Evolutionary conservation across 805 yeast genomes (phyloP).

Genomic region (Suhomyces tanzawaensis): DNA sequence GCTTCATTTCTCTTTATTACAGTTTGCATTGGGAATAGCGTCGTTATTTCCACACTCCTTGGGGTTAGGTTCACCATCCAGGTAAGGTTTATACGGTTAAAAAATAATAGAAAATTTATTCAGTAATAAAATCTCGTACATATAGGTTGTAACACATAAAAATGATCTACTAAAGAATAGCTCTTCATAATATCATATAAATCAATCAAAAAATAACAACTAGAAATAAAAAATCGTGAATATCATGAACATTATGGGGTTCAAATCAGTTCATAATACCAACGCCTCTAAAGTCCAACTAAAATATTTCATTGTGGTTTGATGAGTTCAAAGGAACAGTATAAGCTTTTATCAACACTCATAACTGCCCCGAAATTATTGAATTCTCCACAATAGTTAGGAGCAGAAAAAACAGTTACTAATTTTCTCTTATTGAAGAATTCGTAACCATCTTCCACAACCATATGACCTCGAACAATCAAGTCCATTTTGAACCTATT

Average conservation of each 20-base stretch:
- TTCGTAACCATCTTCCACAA: conserved; percentile 85
- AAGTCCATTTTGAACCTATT: conserved; percentile 67
- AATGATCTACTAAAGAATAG: no score
- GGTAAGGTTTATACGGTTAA: not conserved
- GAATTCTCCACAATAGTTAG: conserved; percentile 81
- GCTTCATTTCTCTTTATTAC: not conserved
- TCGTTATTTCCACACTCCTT: conserved; percentile 1
- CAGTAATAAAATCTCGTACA: not conserved
- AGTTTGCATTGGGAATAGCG: no score
- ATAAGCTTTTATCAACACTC: conserved; percentile 65
- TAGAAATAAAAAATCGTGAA: conserved; percentile 3
- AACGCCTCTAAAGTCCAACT: conserved; percentile 3
- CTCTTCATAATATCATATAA: not conserved
- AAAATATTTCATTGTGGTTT: conserved; percentile 44
- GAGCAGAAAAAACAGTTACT: conserved; percentile 80
- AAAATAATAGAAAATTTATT: not conserved
- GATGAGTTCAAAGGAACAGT: conserved; percentile 69
- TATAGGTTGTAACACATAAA: not conserved
- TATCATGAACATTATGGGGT: conserved; percentile 1
- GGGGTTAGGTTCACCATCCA: not conserved
- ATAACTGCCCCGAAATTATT: conserved; percentile 78
- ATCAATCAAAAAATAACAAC: conserved; percentile 12
- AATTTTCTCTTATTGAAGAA: conserved; percentile 71
- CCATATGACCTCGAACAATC: conserved; percentile 85
- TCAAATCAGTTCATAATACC: conserved; percentile 1